Conservation (phyloP, 2,329 filamentous ascomycete genomes). For the Sclerotinia subarctica region DNA sequence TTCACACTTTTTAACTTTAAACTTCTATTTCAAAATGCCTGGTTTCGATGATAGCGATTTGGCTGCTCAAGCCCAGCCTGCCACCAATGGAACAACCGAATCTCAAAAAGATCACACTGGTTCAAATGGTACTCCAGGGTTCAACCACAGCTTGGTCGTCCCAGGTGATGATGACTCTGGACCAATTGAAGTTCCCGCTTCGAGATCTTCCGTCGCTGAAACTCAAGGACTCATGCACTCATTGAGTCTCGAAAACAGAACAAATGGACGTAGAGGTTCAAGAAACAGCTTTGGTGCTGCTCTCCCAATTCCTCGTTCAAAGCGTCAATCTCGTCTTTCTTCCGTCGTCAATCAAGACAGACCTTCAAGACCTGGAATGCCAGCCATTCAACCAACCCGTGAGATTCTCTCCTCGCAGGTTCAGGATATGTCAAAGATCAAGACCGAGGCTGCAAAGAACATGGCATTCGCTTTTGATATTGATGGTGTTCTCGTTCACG, state of each 20-base stretch:
- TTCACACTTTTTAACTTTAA: neutral
- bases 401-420: conserved; percentile 68
- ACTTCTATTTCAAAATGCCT: conserved; percentile 49
- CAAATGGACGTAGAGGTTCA: conserved; percentile 58
- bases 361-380: conserved; percentile 54
- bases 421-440: conserved; percentile 63
- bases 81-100: conserved; percentile 22
- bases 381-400: conserved; percentile 56
- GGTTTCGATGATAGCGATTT: conserved; percentile 57
- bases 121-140: conserved; percentile 23
- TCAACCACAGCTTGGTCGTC: conserved; percentile 16
- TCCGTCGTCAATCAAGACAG: conserved; percentile 53
- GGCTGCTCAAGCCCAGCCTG: conserved; percentile 40
- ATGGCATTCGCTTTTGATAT: conserved; percentile 81
- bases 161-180: conserved; percentile 26
- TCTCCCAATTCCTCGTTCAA: conserved; percentile 68
- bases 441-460: conserved; percentile 46
- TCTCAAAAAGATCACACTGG: conserved; percentile 30
- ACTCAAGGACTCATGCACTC: conserved; percentile 69
- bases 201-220: conserved; percentile 65
- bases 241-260: conserved; percentile 60
- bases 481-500: conserved; percentile 72
- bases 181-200: conserved; percentile 66
- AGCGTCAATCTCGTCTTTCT: conserved; percentile 65
- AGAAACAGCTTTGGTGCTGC: conserved; percentile 74